These are phyloP conservation scores for Pedinophyceae sp. DNA, from an alignment of 139 green algal species.

Conservation along the genomic window DNA sequence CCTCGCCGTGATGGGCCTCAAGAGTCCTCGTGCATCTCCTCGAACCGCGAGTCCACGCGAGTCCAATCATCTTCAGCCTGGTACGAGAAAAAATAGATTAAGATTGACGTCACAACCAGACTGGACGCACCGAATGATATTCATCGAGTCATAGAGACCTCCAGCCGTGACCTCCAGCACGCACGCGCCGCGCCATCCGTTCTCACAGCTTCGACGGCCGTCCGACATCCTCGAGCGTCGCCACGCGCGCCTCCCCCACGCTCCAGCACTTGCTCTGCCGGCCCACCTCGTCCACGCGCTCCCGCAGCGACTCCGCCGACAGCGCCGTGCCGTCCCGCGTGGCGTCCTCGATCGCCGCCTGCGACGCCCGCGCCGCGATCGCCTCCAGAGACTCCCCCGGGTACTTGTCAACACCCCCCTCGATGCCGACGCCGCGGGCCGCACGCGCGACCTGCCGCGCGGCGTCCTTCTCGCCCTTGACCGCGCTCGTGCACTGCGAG, in stretches of 20 bases:
- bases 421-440: slow-evolving; percentile 5
- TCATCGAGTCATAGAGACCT: no score
- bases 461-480: slow-evolving; percentile 11
- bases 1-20: no score
- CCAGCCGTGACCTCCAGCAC: no score
- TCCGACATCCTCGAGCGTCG: not conserved
- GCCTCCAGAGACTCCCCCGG: slow-evolving; percentile 10
- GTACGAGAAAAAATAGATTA: no score
- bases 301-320: not conserved
- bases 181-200: no score
- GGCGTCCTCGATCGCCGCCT: slow-evolving; percentile 6
- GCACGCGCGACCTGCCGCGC: slow-evolving; percentile 4
- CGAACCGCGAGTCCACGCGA: no score
- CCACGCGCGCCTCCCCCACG: slow-evolving; percentile 3
- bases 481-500: slow-evolving; percentile 7
- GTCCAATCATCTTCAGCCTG: no score
- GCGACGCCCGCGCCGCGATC: slow-evolving; percentile 9
- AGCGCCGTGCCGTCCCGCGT: slow-evolving; percentile 5
- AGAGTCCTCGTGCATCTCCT: no score
- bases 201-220: no score
- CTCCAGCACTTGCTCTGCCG: slow-evolving; percentile 11
- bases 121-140: no score
- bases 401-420: slow-evolving; percentile 12
- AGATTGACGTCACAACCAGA: no score
- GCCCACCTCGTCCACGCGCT: slow-evolving; percentile 3